These are phyloP conservation scores for Capronia americana DNA, from an alignment of 2,329 filamentous ascomycete species.

Conservation along the genomic window DNA sequence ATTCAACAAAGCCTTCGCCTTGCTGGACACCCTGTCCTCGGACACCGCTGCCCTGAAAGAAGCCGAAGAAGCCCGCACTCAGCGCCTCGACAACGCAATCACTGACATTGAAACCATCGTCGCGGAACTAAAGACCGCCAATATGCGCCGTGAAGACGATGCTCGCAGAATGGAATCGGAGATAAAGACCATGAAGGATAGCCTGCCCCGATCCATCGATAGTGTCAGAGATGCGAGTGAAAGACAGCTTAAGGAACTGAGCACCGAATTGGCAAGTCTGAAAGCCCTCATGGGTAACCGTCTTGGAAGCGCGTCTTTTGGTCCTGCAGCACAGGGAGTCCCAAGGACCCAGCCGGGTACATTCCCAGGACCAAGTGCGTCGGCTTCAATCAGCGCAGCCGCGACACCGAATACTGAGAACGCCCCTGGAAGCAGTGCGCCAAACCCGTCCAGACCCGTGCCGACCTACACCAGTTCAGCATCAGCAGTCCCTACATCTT, in stretches of 20 bases:
- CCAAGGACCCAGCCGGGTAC: conserved; percentile 44
- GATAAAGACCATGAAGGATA: conserved; percentile 78
- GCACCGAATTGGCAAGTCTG: conserved; percentile 85
- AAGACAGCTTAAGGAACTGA: conserved; percentile 79
- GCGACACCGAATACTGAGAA: conserved; percentile 17
- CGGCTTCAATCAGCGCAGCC: conserved; percentile 24
- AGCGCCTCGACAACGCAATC: conserved; percentile 80
- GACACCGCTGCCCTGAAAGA: conserved; percentile 89
- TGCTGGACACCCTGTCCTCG: conserved; percentile 88
- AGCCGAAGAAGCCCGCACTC: conserved; percentile 82
- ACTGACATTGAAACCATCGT: conserved; percentile 85
- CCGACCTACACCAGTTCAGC: conserved; percentile 33
- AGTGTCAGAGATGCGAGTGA: conserved; percentile 86
- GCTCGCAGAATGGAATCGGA: conserved; percentile 85
- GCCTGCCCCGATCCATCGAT: conserved; percentile 86
- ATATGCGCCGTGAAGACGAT: conserved; percentile 83
- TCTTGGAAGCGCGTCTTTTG: conserved; percentile 49
- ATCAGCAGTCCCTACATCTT: conserved; percentile 24
- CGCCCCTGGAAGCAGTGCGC: conserved; percentile 17
- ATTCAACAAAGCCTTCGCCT: conserved; percentile 87
- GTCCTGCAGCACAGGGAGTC: conserved; percentile 40
- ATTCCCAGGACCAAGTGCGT: conserved; percentile 41
- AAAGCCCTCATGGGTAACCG: conserved; percentile 81
- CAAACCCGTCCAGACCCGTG: conserved; percentile 9
- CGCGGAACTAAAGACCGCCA: conserved; percentile 78